Evolutionary conservation across 2,329 filamentous ascomycete species (phyloP).

Genomic region (Pezicula radicicola): DNA sequence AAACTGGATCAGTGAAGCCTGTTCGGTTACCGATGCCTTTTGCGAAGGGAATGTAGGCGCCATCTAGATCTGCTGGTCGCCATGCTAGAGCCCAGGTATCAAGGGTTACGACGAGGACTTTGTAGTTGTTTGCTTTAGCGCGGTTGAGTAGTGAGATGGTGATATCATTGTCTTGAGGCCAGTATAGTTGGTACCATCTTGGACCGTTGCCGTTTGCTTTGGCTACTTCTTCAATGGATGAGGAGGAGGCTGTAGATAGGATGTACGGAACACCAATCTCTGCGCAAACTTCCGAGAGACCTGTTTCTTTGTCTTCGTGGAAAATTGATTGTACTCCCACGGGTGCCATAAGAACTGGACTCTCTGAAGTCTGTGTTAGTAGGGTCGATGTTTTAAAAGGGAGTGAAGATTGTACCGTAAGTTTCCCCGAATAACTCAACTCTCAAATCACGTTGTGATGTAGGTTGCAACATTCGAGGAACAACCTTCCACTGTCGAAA

Average conservation of each 20-base stretch:
- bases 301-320: conserved; percentile 62
- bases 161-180: conserved; percentile 63
- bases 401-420: conserved; percentile 32
- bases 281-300: conserved; percentile 59
- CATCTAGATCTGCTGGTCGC: conserved; percentile 66
- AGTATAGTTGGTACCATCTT: conserved; percentile 75
- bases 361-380: conserved; percentile 1
- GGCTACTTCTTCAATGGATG: conserved; percentile 65
- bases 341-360: conserved; percentile 61
- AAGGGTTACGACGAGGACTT: conserved; percentile 67
- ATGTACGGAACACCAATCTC: conserved; percentile 62
- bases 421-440: conserved; percentile 49
- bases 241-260: conserved; percentile 60
- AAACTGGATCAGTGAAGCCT: conserved; percentile 66
- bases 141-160: conserved; percentile 60
- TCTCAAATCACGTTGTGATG: conserved; percentile 45
- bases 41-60: conserved; percentile 58
- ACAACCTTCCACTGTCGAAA: conserved; percentile 64
- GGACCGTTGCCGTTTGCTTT: conserved; percentile 52
- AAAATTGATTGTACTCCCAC: conserved; percentile 68
- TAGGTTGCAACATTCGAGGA: conserved; percentile 58
- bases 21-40: conserved; percentile 55
- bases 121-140: conserved; percentile 60
- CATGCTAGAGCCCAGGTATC: conserved; percentile 70
- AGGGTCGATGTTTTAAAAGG: no score